Evolutionary conservation across 2,329 filamentous ascomycete genomes (phyloP), one percentile per base, ranked within the genome.

Genomic region (Zalaria sp.): DNA sequence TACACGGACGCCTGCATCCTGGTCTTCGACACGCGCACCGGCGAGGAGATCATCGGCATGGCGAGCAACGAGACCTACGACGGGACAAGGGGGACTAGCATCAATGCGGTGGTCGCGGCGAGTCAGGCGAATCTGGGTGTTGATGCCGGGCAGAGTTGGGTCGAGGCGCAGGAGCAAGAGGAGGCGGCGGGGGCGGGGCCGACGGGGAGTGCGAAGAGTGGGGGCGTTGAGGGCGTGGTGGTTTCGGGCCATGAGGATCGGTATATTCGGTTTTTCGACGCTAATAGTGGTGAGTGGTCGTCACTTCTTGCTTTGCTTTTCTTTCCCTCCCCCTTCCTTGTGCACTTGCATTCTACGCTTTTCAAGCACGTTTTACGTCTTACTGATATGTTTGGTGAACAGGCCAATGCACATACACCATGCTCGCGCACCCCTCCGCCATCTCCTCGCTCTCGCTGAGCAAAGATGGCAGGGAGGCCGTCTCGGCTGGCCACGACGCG

Each of bases 381-480:
- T n/a, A n/a, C n/a, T n/a, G n/a, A n/a, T n/a, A n/a, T n/a, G n/a
- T n/a, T n/a, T n/a, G n/a, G n/a, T n/a, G n/a, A n/a, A n/a, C n/a
- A n/a, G 91, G 91, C 43, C 91, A 98, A 86, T 95, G 88, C 66
- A 96, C 91, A 49, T 98, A 98, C 64, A 93, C 83, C 55, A 98
- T 98, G 91, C 77, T 96, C 45, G 91, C 91, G 4, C 91, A 98
- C 54, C 87, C 91, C 1, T 83, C 88, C 3, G 81, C 91, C 43
- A 95, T 98, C 50, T 93, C 91, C 1, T 82, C 84, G 26, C 73
- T 98, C 4, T 93, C 86, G 0, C 75, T 98, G 18, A 94, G 86
- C 51, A 91, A 89, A 9, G 89, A 96, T 56, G 88, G 89, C 37
- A 80, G 82, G 44, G 91, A 98, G 67, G 80, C 95, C 7, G 89